Evolutionary conservation across 495 filamentous ascomycete species (phyloP).

Genomic region (Penicillium pulvis): DNA sequence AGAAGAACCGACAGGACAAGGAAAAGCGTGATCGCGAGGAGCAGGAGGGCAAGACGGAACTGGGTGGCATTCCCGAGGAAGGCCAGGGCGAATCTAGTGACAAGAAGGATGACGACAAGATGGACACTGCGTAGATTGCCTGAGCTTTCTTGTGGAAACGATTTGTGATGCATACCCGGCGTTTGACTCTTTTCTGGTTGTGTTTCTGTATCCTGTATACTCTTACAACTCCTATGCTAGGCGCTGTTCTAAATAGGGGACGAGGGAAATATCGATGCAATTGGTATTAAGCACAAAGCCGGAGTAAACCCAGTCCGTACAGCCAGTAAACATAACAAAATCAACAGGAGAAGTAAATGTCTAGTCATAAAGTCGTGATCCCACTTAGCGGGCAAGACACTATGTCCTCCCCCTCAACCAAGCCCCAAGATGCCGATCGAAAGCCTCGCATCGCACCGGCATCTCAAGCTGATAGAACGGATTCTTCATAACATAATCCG

Average conservation of each 20-base stretch:
- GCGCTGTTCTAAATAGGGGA: conserved; percentile 9
- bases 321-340: conserved; percentile 6
- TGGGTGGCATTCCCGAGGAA: conserved; percentile 86
- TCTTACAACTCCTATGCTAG: conserved; percentile 23
- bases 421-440: conserved; percentile 76
- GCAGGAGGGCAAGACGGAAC: conserved; percentile 63
- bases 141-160: conserved; percentile 21
- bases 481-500: conserved; percentile 99
- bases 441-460: conserved; percentile 92
- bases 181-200: conserved; percentile 29
- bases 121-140: conserved; percentile 53
- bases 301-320: conserved; percentile 11
- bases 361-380: conserved; percentile 35
- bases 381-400: conserved; percentile 10
- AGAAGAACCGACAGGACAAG: conserved; percentile 89
- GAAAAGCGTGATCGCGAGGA: conserved; percentile 75
- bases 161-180: conserved; percentile 50
- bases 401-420: conserved; percentile 45
- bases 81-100: conserved; percentile 69
- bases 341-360: conserved; percentile 11
- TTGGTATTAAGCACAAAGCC: conserved; percentile 28
- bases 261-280: conserved; percentile 25
- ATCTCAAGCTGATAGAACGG: conserved; percentile 98
- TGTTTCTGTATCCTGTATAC: conserved; percentile 29
- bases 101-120: conserved; percentile 79